Percentiles rank a stretch among this genome's conserved stretches.
Conservation (phyloP, 2,329 filamentous ascomycete genomes). For the Macrophomina pseudophaseolina region DNA sequence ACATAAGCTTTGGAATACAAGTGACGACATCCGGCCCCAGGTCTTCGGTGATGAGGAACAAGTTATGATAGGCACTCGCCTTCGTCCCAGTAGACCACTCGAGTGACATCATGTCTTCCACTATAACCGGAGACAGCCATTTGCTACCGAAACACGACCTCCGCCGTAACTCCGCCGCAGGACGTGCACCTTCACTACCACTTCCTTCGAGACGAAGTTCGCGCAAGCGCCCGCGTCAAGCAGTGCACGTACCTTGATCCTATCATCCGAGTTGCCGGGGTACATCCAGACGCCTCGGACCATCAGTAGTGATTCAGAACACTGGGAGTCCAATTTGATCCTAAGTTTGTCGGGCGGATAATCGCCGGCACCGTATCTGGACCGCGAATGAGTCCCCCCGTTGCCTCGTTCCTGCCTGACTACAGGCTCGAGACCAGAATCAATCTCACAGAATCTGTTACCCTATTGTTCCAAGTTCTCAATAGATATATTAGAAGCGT, state of each 20-base stretch:
- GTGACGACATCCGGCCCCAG: background rate
- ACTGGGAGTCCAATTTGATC: background rate
- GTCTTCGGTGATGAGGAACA: background rate
- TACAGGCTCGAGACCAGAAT: too few species aligned
- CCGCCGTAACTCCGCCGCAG: background rate
- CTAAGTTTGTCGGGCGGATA: background rate
- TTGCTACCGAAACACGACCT: background rate
- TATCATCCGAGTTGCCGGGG: background rate
- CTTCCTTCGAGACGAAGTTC: background rate
- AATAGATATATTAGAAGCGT: too few species aligned
- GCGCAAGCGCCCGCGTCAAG: background rate
- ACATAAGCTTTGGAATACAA: background rate
- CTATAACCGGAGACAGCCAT: background rate
- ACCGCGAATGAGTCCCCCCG: too few species aligned
- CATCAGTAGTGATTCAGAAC: background rate
- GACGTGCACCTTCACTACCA: background rate
- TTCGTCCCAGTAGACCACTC: background rate
- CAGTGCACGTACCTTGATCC: background rate
- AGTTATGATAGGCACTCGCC: background rate
- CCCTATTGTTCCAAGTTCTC: too few species aligned
- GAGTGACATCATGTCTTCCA: background rate
- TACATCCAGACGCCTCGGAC: background rate
- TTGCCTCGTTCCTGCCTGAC: too few species aligned
- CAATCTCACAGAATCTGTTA: too few species aligned
- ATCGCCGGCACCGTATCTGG: background rate